Conservation (phyloP, 2,329 filamentous ascomycete species). For the Whalleya microplaca region DNA sequence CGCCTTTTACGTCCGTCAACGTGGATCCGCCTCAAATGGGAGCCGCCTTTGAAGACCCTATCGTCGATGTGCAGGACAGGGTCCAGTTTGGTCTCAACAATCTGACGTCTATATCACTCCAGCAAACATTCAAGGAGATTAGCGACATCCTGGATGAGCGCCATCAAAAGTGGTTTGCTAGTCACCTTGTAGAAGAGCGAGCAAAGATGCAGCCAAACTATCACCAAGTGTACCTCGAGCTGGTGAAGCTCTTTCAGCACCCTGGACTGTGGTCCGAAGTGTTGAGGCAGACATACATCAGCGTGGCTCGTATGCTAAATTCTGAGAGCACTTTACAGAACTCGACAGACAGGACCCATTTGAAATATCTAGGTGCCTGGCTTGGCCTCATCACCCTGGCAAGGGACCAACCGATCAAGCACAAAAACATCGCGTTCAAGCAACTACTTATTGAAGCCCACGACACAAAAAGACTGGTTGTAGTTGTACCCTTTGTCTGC, state of each 20-base stretch:
- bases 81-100: slow-evolving; percentile 98
- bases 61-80: slow-evolving; percentile 84
- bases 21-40: slow-evolving; percentile 70
- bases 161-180: slow-evolving; percentile 95
- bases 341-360: slow-evolving; percentile 79
- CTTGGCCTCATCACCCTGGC: slow-evolving; percentile 91
- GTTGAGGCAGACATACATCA: slow-evolving; percentile 89
- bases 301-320: slow-evolving; percentile 85
- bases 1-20: slow-evolving; percentile 78
- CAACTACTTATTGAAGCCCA: slow-evolving; percentile 92
- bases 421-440: slow-evolving; percentile 96
- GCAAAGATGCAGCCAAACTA: slow-evolving; percentile 98
- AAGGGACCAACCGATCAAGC: slow-evolving; percentile 91
- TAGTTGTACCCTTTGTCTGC: slow-evolving; percentile 97
- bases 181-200: slow-evolving; percentile 91
- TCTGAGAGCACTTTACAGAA: slow-evolving; percentile 85
- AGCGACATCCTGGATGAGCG: slow-evolving; percentile 76
- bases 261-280: slow-evolving; percentile 83
- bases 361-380: slow-evolving; percentile 95
- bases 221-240: slow-evolving; percentile 87
- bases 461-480: slow-evolving; percentile 85
- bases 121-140: slow-evolving; percentile 81
- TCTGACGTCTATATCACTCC: slow-evolving; percentile 85
- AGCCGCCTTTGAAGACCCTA: slow-evolving; percentile 77
- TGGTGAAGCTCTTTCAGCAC: slow-evolving; percentile 82